Evolutionary conservation across 2,329 filamentous ascomycete species (phyloP).

Genomic region (Calonectria henricotiae): DNA sequence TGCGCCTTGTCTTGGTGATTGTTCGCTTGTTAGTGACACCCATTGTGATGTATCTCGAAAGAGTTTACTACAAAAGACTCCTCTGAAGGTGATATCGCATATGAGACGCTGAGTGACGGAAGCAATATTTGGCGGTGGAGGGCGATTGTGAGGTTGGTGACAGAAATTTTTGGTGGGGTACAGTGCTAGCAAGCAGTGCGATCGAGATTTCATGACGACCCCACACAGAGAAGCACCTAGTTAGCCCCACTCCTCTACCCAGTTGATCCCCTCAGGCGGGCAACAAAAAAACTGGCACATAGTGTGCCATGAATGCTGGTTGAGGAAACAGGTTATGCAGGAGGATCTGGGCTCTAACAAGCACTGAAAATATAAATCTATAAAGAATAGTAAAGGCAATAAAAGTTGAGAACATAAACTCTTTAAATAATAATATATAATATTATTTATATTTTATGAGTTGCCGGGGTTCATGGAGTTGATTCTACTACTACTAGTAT

Average conservation of each 20-base stretch:
- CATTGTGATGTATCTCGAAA: conserved; percentile 64
- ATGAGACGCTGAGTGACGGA: conserved; percentile 19
- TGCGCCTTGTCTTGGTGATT: conserved; percentile 82
- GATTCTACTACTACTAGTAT: too few species aligned
- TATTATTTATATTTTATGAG: too few species aligned
- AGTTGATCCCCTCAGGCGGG: background rate
- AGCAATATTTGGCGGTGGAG: conserved; percentile 35
- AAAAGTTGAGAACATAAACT: too few species aligned
- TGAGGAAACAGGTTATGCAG: too few species aligned
- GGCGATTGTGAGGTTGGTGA: conserved; percentile 40
- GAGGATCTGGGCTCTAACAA: too few species aligned
- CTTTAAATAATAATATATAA: too few species aligned
- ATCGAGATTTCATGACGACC: background rate
- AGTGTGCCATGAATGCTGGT: too few species aligned
- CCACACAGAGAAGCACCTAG: background rate
- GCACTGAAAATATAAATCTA: too few species aligned
- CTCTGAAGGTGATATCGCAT: background rate
- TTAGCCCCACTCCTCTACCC: too few species aligned
- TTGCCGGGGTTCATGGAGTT: too few species aligned
- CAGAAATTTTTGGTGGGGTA: conserved; percentile 46
- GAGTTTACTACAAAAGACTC: background rate
- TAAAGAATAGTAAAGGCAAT: too few species aligned
- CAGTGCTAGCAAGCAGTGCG: conserved; percentile 36
- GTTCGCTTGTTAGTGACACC: conserved; percentile 78
- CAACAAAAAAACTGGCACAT: too few species aligned